Percentiles rank a stretch among this genome's conserved stretches.
Conservation (phyloP, 2,329 filamentous ascomycete genomes). For the Monilinia fructicola region DNA sequence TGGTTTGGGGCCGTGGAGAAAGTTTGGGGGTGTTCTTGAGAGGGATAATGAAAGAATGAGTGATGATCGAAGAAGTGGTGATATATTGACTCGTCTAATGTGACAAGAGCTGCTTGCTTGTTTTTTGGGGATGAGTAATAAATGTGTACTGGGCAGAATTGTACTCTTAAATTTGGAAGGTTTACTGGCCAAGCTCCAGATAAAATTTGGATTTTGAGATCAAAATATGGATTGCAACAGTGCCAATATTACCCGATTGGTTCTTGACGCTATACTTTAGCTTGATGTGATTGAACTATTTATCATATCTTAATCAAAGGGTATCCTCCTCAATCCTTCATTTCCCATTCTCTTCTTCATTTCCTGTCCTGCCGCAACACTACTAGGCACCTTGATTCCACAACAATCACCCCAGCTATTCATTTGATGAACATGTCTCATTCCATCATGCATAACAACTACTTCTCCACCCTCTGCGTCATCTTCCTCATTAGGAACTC, state of each 20-base stretch:
- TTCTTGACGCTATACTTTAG: background rate
- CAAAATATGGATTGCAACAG: background rate
- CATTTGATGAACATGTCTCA: conserved; percentile 69
- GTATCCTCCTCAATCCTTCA: conserved; percentile 67
- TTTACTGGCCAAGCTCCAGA: background rate
- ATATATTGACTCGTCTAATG: background rate
- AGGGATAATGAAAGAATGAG: no score
- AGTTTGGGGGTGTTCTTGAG: no score
- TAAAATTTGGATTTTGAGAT: background rate
- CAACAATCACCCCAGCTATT: conserved; percentile 93
- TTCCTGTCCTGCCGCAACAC: conserved; percentile 85
- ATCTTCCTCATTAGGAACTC: conserved; percentile 48
- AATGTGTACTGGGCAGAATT: background rate
- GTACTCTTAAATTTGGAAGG: background rate
- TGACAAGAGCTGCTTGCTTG: background rate
- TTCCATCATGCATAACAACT: conserved; percentile 63
- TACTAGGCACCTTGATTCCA: conserved; percentile 95
- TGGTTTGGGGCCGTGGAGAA: no score
- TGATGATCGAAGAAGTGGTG: background rate
- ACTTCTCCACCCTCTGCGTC: conserved; percentile 57
- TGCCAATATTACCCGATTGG: background rate
- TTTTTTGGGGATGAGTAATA: background rate
- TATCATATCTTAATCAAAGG: conserved; percentile 63
- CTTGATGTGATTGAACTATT: background rate
- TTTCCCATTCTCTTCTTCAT: conserved; percentile 71